These are phyloP conservation scores for Sambucus nigra DNA, from an alignment of 129 eudicot species.

Conservation along the genomic window DNA sequence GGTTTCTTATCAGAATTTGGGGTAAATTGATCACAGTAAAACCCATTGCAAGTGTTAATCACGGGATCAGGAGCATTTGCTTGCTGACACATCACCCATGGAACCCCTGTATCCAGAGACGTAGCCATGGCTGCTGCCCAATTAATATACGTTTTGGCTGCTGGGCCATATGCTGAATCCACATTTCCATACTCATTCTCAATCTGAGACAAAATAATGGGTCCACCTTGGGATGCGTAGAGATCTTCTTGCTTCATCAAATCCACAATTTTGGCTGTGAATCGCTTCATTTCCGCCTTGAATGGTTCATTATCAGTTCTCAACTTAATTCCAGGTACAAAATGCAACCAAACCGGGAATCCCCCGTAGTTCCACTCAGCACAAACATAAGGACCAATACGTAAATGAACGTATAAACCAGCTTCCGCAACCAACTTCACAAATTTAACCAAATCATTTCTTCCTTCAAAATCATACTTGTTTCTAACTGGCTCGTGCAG, in stretches of 20 bases:
- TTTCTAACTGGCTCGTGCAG: conserved; percentile 86
- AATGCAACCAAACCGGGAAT: conserved; percentile 95
- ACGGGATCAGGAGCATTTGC: conserved; percentile 79
- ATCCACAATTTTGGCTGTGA: conserved; percentile 82
- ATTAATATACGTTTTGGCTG: conserved; percentile 55
- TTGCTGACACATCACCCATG: conserved; percentile 99
- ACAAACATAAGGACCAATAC: conserved; percentile 95
- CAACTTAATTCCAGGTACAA: conserved; percentile 68
- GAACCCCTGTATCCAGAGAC: conserved; percentile 86
- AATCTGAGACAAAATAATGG: conserved; percentile 91
- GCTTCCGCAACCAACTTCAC: conserved; percentile 72
- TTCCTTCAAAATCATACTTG: conserved; percentile 89
- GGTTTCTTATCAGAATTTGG: conserved; percentile 79
- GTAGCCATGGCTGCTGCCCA: conserved; percentile 98
- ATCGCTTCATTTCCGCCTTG: conserved; percentile 93
- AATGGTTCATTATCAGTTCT: conserved; percentile 92
- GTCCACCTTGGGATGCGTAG: conserved; percentile 97
- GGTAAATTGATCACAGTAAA: conserved; percentile 83
- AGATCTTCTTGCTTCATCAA: conserved; percentile 80
- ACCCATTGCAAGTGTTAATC: conserved; percentile 92
- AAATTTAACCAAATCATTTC: conserved; percentile 85
- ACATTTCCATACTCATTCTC: conserved; percentile 94
- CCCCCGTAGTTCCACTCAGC: conserved; percentile 99
- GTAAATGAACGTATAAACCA: conserved; percentile 78
- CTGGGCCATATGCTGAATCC: conserved; percentile 46